A percentile compares a stretch with the other conserved stretches of the same genome.
Evolutionary conservation across 441 rosid species (phyloP).

Genomic region (Viola pubescens): DNA sequence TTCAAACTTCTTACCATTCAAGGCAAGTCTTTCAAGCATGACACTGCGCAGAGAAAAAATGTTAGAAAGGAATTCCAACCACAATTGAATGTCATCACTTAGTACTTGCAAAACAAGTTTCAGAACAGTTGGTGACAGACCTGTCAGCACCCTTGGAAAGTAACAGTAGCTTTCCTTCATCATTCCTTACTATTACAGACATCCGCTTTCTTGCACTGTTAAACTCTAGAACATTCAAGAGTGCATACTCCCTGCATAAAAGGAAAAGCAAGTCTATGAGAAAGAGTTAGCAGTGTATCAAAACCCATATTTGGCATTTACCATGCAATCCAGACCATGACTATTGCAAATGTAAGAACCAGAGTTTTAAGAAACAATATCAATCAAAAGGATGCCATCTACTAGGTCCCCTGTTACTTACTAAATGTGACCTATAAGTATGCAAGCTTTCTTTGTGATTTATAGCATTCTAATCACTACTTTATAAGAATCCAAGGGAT

Average conservation of each 20-base stretch:
- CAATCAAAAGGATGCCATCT: no score
- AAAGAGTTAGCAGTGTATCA: background rate
- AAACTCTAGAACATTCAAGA: slow-evolving; percentile 74
- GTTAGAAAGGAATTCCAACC: slow-evolving; percentile 1
- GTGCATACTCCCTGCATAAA: slow-evolving; percentile 53
- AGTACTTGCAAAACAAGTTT: background rate
- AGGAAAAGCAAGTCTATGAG: background rate
- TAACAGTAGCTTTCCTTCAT: slow-evolving; percentile 66
- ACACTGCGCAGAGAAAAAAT: slow-evolving; percentile 41
- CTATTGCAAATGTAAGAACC: no score
- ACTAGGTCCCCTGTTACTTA: no score
- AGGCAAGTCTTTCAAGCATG: slow-evolving; percentile 81
- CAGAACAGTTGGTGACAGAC: slow-evolving; percentile 25
- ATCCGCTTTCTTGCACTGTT: slow-evolving; percentile 92
- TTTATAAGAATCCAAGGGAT: slow-evolving; percentile 11
- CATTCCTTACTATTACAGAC: slow-evolving; percentile 77
- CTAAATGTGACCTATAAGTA: no score
- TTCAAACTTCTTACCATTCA: slow-evolving; percentile 47
- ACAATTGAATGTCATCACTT: slow-evolving; percentile 3
- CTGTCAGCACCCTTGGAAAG: slow-evolving; percentile 97
- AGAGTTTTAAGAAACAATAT: no score
- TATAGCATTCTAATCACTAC: background rate
- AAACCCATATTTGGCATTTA: background rate
- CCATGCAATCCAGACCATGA: no score
- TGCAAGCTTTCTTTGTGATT: no score